These are phyloP conservation scores for Nicotiana attenuata DNA, from an alignment of 257 asterid species.

Conservation along the genomic window DNA sequence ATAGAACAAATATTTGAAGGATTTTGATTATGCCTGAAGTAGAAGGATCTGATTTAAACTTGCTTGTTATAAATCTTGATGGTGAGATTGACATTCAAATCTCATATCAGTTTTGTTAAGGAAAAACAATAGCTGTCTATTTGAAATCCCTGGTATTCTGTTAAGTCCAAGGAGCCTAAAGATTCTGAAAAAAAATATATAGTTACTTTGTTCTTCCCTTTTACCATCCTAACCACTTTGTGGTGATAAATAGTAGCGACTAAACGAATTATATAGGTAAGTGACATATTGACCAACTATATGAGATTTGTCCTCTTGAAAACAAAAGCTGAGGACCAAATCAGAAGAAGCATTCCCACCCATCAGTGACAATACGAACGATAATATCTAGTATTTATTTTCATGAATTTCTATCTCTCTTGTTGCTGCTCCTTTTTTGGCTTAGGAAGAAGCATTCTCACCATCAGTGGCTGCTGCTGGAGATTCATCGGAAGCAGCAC, in stretches of 20 bases:
- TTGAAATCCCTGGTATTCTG: slow-evolving; percentile 1
- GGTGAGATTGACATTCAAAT: neutral
- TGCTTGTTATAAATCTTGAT: neutral
- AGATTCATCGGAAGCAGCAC: neutral
- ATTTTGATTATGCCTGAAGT: neutral
- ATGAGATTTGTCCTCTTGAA: slow-evolving; percentile 6
- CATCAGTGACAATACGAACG: neutral
- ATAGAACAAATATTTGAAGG: neutral
- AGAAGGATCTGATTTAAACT: too few species aligned
- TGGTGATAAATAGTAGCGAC: neutral
- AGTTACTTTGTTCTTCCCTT: neutral
- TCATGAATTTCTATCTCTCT: neutral
- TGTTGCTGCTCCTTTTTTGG: neutral
- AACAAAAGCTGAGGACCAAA: neutral
- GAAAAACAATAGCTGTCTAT: neutral
- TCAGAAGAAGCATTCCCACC: neutral
- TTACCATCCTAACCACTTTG: neutral
- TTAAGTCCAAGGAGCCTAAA: neutral
- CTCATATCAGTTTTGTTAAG: neutral
- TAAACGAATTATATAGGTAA: neutral
- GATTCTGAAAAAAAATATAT: neutral
- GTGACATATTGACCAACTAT: neutral
- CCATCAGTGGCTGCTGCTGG: neutral
- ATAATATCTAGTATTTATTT: neutral
- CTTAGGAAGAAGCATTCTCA: neutral